A percentile compares a stretch with the other conserved stretches of the same genome.
These are phyloP conservation scores for Metschnikowia chrysomelidarum DNA, from an alignment of 805 yeast species.

Conservation along the genomic window DNA sequence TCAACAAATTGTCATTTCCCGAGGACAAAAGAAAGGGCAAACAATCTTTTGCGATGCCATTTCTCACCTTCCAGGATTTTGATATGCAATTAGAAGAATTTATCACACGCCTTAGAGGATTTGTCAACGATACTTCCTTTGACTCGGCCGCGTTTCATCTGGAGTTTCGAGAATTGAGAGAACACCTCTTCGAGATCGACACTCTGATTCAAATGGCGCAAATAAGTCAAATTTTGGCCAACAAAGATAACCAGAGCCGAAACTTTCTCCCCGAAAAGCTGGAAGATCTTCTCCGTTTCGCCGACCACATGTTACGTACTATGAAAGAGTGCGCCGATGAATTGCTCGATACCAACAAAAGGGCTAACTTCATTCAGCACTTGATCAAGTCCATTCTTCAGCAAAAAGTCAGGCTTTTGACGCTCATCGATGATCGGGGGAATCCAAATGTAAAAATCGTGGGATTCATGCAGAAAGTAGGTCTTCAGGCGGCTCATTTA, in stretches of 20 bases:
- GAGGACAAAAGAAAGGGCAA: too few species aligned
- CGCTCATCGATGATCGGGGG: not conserved
- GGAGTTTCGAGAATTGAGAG: not conserved
- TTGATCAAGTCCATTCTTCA: not conserved
- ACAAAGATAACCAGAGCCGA: not conserved
- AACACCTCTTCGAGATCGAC: not conserved
- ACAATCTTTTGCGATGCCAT: too few species aligned
- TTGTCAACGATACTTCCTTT: not conserved
- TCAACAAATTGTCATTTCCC: too few species aligned
- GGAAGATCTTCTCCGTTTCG: not conserved
- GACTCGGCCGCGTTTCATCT: not conserved
- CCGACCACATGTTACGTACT: slow-evolving; percentile 1
- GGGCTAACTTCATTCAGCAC: slow-evolving; percentile 1
- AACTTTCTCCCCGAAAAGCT: not conserved
- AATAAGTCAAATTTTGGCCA: not conserved
- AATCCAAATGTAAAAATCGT: not conserved
- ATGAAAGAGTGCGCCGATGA: slow-evolving; percentile 1
- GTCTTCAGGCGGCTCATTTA: not conserved
- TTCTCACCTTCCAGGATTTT: too few species aligned
- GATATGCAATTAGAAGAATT: not conserved
- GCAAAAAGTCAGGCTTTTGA: slow-evolving; percentile 1
- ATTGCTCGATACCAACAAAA: not conserved
- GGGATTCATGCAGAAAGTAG: not conserved
- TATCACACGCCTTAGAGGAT: not conserved
- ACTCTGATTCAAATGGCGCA: not conserved